These are phyloP conservation scores for Cadophora gregata DNA, from an alignment of 2,329 filamentous ascomycete genomes.

Conservation along the genomic window DNA sequence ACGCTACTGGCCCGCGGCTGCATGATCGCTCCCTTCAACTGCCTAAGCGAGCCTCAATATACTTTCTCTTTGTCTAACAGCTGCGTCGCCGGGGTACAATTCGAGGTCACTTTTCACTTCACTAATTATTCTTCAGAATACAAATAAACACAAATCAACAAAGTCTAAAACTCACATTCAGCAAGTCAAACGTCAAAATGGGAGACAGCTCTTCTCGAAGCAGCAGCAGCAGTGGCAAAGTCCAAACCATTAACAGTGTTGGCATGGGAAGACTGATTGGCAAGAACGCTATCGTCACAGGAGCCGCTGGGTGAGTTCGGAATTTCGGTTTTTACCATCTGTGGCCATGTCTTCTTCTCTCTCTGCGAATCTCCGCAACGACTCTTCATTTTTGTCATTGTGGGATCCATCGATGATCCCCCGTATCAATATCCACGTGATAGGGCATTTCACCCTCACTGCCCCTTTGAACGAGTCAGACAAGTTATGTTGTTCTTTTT, in stretches of 20 bases:
- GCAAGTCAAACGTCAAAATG: constrained; percentile 27
- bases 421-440: constrained; percentile 9
- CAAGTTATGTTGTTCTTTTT: not conserved
- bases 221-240: constrained; percentile 31
- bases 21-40: constrained; percentile 19
- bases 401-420: constrained; percentile 2
- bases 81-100: constrained; percentile 9
- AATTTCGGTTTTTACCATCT: constrained; percentile 12
- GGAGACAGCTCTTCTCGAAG: constrained; percentile 25
- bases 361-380: not conserved
- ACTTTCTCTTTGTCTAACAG: constrained; percentile 8
- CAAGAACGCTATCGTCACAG: constrained; percentile 62
- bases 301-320: constrained; percentile 67
- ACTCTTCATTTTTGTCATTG: not conserved
- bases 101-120: constrained; percentile 3
- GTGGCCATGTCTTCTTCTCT: not conserved
- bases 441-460: not conserved
- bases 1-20: constrained; percentile 18
- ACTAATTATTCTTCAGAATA: constrained; percentile 12
- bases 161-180: not conserved
- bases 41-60: constrained; percentile 33
- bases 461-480: not conserved
- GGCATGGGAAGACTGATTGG: constrained; percentile 45
- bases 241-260: constrained; percentile 45
- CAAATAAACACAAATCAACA: not conserved